Evolutionary conservation across 208 protist genomes (phyloP).

Genomic region (Leishmania tarentolae): DNA sequence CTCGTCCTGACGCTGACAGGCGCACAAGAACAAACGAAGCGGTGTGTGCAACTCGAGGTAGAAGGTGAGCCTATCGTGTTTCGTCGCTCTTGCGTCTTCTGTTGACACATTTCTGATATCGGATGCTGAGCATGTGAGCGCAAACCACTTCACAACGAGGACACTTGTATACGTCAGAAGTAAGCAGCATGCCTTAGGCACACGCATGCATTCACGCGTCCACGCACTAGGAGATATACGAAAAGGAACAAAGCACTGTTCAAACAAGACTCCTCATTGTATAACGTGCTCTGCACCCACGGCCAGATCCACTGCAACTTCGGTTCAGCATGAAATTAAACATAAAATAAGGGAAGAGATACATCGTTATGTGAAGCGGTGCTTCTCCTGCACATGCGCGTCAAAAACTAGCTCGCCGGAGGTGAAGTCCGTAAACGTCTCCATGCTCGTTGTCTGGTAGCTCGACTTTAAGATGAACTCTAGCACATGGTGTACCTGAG

Average conservation of each 20-base stretch:
- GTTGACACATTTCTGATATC: background rate
- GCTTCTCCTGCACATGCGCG: conserved; percentile 46
- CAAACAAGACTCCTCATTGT: background rate
- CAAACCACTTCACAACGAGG: background rate
- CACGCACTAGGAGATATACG: background rate
- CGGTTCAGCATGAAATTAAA: background rate
- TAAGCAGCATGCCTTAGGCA: background rate
- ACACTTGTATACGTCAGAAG: background rate
- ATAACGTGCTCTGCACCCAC: background rate
- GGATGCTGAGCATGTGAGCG: background rate
- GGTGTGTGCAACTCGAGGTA: background rate
- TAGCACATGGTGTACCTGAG: conserved; percentile 64
- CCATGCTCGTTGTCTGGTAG: conserved; percentile 66
- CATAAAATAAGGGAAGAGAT: background rate
- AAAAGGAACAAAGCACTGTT: background rate
- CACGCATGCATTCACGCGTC: background rate
- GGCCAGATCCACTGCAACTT: background rate
- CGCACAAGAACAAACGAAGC: background rate
- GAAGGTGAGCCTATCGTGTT: background rate
- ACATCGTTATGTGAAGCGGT: background rate
- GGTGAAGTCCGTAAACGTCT: conserved; percentile 65
- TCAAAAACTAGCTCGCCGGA: conserved; percentile 72
- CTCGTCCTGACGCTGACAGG: background rate
- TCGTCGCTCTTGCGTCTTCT: too few species aligned
- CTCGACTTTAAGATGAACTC: conserved; percentile 73